Base-by-base conservation (phyloP, 1,139 yeast genomes). In the Geotrichum restrictum region DNA sequence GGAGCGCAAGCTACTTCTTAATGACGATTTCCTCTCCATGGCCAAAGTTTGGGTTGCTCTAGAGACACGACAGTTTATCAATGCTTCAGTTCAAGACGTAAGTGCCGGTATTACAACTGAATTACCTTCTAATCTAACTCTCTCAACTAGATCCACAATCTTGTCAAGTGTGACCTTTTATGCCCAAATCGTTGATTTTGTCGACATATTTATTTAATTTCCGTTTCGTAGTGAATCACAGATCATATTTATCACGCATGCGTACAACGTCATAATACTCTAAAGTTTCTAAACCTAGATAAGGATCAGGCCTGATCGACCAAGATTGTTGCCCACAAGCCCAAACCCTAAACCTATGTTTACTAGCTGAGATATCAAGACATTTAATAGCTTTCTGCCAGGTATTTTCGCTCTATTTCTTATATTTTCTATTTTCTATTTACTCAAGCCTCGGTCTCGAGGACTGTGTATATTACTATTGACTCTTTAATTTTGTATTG, bases 41-140 rank as follows among this genome's bases (percentile, higher is more conserved):
- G 72, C 88, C 56, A 88, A 88, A 66, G 93, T 91, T 22, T 91
- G 98, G 98, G 65, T 88, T 52, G 93, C 95, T 0, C 72, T 93
- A 39, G 98, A 93, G 70, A 84, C 88, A 3, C 79, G 98, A 65
- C 95, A 87, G 67, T 83, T 91, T 63, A 83, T 93, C 67, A 82
- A 76, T 60, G 88, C 95, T 27, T 85, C 95, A 1, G 79, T 88
- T n/a, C 86, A 84, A 64, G 96, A 88, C 63, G 55, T 52, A 16
- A 48, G 55, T 52, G 14, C n/a, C 13, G 5, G 8, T 21, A 11
- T 6, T 22, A 18, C n/a, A 14, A 7, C 10, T 44, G 21, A 10
- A 29, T 27, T 40, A 31, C 19, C 18, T 40, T 16, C n/a, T 22
- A n/a, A 32, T 14, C 16, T 13, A 13, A 19, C 36, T 31, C 21